Percentiles rank a stretch among this genome's conserved stretches.
These are phyloP conservation scores for Polyporus tsugae DNA, from an alignment of 1,284 basidiomycete genomes.

Conservation along the genomic window DNA sequence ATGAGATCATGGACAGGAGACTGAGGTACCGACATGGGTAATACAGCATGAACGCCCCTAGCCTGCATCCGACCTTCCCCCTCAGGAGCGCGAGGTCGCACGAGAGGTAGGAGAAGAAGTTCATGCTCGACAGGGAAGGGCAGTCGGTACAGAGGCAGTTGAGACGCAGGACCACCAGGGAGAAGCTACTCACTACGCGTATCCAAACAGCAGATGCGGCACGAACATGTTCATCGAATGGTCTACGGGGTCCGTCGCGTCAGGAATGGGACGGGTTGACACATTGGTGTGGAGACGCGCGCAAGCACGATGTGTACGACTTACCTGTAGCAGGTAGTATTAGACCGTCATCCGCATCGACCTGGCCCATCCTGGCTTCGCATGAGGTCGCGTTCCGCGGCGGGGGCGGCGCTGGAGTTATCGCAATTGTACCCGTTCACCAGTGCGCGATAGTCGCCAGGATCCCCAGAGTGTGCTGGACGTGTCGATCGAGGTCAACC, in stretches of 20 bases:
- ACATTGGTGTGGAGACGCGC: not conserved
- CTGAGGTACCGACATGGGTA: conserved; percentile 26
- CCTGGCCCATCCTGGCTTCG: not conserved
- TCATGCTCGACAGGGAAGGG: conserved; percentile 15
- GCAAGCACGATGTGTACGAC: not conserved
- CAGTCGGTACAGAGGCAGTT: not conserved
- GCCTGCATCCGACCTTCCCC: conserved; percentile 22
- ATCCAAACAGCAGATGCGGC: conserved; percentile 23
- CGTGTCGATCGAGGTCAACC: not conserved
- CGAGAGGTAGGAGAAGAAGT: conserved; percentile 16
- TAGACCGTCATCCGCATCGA: not conserved
- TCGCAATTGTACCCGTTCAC: not conserved
- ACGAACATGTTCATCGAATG: conserved; percentile 17
- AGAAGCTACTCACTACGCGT: conserved; percentile 20
- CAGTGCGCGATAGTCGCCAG: not conserved
- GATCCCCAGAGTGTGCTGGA: not conserved
- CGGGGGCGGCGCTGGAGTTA: not conserved
- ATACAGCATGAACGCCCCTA: conserved; percentile 23
- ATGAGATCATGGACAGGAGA: conserved; percentile 16
- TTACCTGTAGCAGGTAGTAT: not conserved
- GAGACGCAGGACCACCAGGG: not conserved
- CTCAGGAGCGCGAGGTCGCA: conserved; percentile 23
- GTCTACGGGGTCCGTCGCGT: conserved; percentile 8
- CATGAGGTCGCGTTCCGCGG: not conserved
- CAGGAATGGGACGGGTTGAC: not conserved